Conservation (phyloP, 176 grass and related monocot genomes). For the Secale cereale region DNA sequence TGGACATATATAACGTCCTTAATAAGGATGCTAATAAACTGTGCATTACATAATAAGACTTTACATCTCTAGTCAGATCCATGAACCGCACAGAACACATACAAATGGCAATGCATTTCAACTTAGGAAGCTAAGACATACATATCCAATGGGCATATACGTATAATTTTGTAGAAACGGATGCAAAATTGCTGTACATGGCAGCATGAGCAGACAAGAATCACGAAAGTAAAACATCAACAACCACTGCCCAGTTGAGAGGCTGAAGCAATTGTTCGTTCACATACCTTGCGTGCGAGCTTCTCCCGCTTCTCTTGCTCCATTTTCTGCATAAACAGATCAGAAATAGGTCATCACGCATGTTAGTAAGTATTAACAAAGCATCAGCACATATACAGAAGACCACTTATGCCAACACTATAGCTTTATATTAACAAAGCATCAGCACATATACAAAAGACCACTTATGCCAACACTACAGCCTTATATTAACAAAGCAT, state of each 20-base stretch:
- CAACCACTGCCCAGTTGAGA: neutral
- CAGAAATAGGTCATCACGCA: neutral
- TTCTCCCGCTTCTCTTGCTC: slow-evolving; percentile 87
- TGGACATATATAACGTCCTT: too few relatives aligned
- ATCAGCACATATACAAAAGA: neutral
- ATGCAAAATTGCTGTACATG: neutral
- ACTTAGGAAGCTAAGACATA: neutral
- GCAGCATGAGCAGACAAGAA: neutral
- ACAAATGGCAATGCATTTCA: too few relatives aligned
- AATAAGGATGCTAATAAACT: too few relatives aligned
- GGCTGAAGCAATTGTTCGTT: neutral
- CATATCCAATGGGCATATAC: neutral
- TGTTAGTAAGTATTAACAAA: neutral
- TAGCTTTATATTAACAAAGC: neutral
- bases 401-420: neutral
- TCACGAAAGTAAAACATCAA: neutral
- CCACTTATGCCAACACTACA: neutral
- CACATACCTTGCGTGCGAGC: slow-evolving; percentile 58
- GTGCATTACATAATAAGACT: too few relatives aligned
- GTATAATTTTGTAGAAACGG: neutral
- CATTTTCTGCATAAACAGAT: slow-evolving; percentile 54
- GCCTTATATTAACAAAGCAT: neutral
- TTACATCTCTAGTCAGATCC: too few relatives aligned
- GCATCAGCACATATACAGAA: neutral
- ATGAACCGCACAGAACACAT: too few relatives aligned